A percentile compares a stretch with the other conserved stretches of the same genome.
Evolutionary conservation across 306 rosid genomes (phyloP).

Genomic region (Quercus variabilis): DNA sequence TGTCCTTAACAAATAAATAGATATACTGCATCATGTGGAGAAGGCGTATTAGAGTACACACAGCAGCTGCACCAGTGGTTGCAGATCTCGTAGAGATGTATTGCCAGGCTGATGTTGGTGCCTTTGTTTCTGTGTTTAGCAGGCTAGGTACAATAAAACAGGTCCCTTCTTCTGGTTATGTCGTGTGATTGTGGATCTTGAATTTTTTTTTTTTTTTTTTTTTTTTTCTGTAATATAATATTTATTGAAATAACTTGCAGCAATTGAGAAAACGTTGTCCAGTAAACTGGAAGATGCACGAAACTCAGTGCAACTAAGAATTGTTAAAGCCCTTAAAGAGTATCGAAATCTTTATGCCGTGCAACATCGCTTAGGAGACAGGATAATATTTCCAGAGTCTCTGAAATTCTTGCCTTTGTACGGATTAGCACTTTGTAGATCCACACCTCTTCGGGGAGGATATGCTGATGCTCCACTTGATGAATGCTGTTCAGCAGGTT

Average conservation of each 20-base stretch:
- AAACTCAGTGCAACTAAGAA: constrained; percentile 69
- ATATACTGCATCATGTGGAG: constrained; percentile 98
- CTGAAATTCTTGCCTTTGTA: constrained; percentile 71
- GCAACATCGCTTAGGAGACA: constrained; percentile 88
- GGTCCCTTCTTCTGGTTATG: constrained; percentile 15
- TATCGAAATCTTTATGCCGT: constrained; percentile 88
- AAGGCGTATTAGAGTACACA: constrained; percentile 96
- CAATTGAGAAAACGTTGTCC: constrained; percentile 83
- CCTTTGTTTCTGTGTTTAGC: constrained; percentile 69
- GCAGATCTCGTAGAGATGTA: constrained; percentile 84
- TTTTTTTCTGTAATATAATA: too few species aligned
- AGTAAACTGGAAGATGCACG: constrained; percentile 91
- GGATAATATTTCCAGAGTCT: constrained; percentile 94
- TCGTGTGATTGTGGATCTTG: constrained; percentile 15
- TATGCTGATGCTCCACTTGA: constrained; percentile 74
- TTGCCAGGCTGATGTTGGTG: constrained; percentile 92
- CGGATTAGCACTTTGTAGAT: constrained; percentile 83
- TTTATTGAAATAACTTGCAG: constrained; percentile 56
- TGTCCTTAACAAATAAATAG: constrained; percentile 64
- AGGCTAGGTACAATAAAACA: constrained; percentile 66
- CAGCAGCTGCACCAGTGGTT: constrained; percentile 89
- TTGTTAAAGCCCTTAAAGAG: constrained; percentile 81
- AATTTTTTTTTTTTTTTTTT: constrained; percentile 32
- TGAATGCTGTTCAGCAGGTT: constrained; percentile 89
- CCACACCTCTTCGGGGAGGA: constrained; percentile 89